Percentiles rank a stretch among this genome's conserved stretches.
Conservation (phyloP, 140 eudicot genomes). For the Anethum foeniculum region DNA sequence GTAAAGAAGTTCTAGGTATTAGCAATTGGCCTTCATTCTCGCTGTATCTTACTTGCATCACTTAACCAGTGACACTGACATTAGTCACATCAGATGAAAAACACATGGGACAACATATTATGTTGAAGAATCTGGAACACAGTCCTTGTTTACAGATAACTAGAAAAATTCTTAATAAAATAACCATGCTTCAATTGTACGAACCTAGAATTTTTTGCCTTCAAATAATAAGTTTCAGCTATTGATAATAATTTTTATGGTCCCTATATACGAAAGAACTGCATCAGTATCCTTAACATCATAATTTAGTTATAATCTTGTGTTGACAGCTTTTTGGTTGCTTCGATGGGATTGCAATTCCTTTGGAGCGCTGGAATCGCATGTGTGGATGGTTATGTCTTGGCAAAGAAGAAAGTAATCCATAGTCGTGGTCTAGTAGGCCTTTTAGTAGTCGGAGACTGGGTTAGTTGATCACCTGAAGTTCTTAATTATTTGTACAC, state of each 20-base stretch:
- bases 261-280: neutral
- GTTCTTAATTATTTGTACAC: neutral
- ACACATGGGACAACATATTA: neutral
- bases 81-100: neutral
- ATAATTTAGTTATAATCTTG: neutral
- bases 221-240: neutral
- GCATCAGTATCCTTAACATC: neutral
- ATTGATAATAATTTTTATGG: no score
- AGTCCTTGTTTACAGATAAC: neutral
- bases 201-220: neutral
- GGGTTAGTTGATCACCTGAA: constrained; percentile 26
- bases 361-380: constrained; percentile 34
- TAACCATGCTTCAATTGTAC: neutral
- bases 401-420: constrained; percentile 24
- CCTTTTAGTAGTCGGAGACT: constrained; percentile 45
- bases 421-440: constrained; percentile 31
- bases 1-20: neutral
- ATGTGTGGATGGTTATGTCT: constrained; percentile 30
- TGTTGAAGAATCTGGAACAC: neutral
- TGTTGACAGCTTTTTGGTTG: constrained; percentile 37
- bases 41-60: neutral
- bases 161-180: neutral
- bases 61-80: neutral
- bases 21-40: neutral
- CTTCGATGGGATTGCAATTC: constrained; percentile 41